Evolutionary conservation across 78 protist species (phyloP), one percentile per base, ranked within the genome.

Genomic region (Dictyostelium firmibasis): DNA sequence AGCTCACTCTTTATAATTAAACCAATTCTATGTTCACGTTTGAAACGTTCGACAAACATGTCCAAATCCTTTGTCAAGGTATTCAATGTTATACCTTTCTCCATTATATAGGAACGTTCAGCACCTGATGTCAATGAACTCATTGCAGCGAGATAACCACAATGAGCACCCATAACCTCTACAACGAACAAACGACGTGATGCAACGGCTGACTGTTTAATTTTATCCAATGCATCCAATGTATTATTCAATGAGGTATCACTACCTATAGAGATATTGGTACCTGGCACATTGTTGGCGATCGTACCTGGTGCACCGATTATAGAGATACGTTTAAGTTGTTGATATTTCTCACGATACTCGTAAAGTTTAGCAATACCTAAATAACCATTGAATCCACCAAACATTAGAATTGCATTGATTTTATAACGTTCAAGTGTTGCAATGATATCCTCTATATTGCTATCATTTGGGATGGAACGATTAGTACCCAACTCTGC

Each of bases 191-290:
- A 85, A 20, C 98, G 67, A 16, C 96, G 78, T 5, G 97, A 94
- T 0, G 98, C 89, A 0, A 43, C 75, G 7, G 97, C 98, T 0
- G 93, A 81, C 78, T 95, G 96, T 92, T 95, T 95, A 50, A 93
- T 53, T 38, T 89, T 44, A 75, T 97, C 98, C 6, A 85, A 27
- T 44, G 93, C 93, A 20, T 91, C 91, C 85, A 95, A 81, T 3
- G 94, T 92, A 33, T 88, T 93, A 13, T 97, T 97, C 8, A 97
- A 97, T 43, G 97, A 97, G 9, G 98, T 97, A 60, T 97, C 98
- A 5, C 86, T 7, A 25, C 98, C 98, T 11, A 97, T 53, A 8
- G 84, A 44, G 43, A 38, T 72, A 41, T 93, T 84, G 1, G 98
- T 97, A 3, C 97, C 97, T 7, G 98, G 98, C 8, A 92, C 96